Base-by-base conservation (phyloP, 2,329 filamentous ascomycete species). In the Alternaria postmessia region DNA sequence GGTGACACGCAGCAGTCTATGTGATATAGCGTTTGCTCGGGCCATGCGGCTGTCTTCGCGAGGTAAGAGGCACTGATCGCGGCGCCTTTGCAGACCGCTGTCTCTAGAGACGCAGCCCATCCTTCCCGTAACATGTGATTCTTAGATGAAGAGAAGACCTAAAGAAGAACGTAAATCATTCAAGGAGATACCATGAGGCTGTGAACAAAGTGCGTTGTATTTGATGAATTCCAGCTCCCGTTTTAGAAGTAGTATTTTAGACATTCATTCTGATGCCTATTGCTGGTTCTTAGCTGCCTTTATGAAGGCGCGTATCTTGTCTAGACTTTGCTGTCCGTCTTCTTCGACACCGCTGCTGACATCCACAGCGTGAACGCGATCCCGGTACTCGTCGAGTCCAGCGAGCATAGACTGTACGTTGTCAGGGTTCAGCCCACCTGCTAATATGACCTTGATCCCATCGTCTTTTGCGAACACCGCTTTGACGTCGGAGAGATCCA, bases 321-420 rank as follows among this genome's bases (percentile, higher is more conserved):
- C 86, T 58, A 94, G 71, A 78, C 89, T 91, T 79, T 99, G 95
- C 74, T 88, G 83, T 3, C 93, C 94, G 36, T 88, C 89, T 32
- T 74, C 72, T 80, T 98, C 95, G 3, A 99, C 93, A 0, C 96
- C 96, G 73, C 92, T 97, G 78, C 93, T 97, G 20, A 97, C 92
- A 81, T 99, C 95, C 4, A 99, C 91, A 2, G 90, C 94, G 34
- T 93, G 82, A 12, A 97, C 87, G 61, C 89, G 87, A 9, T 83
- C 83, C 26, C 83, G 82, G 9, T 87, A 76, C 7, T 85, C 82
- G 0, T 88, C 90, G 16, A 94, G 81, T 14, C 85, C 84, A 22
- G 83, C 81, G 18, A 99, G 81, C 7, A 87, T 85, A 5, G 87
- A 82, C 1, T 82, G 82, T 5, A 99, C 91, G 72, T 97, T 99